Evolutionary conservation across 2,329 filamentous ascomycete species (phyloP).

Genomic region (Coleophoma crateriformis): DNA sequence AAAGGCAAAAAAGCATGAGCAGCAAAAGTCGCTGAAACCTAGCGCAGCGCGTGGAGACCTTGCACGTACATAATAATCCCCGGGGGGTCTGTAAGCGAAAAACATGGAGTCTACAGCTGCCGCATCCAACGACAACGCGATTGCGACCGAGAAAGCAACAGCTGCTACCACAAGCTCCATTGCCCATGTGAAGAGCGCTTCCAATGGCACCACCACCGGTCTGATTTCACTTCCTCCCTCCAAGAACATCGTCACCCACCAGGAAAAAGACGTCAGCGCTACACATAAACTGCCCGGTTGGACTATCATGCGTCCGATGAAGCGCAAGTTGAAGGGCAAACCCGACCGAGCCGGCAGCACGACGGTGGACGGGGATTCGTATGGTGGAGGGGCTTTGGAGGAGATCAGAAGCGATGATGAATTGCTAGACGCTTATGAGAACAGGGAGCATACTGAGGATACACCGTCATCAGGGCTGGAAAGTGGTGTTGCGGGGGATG

Average conservation of each 20-base stretch:
- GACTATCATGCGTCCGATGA: conserved; percentile 19
- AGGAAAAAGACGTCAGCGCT: background rate
- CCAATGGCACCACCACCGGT: background rate
- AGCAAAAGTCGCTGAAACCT: too few relatives aligned
- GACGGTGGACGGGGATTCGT: conserved; percentile 2
- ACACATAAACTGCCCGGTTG: conserved; percentile 13
- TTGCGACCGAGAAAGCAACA: background rate
- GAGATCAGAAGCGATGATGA: conserved; percentile 25
- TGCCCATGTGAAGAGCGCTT: background rate
- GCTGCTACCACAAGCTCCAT: too few relatives aligned
- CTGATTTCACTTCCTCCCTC: background rate
- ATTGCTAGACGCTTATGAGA: conserved; percentile 13
- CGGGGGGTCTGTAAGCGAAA: background rate
- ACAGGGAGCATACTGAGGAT: too few relatives aligned
- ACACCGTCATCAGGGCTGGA: too few relatives aligned
- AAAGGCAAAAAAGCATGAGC: too few relatives aligned
- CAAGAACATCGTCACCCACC: background rate
- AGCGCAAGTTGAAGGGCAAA: conserved; percentile 10
- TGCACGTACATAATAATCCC: too few relatives aligned
- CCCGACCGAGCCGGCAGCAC: conserved; percentile 8
- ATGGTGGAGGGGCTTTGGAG: conserved; percentile 16
- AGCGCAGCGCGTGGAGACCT: too few relatives aligned
- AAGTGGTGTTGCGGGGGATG: too few relatives aligned
- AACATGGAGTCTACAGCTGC: background rate
- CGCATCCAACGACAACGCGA: background rate